Evolutionary conservation across 805 yeast species (phyloP), one percentile per base, ranked within the genome.

Genomic region (Soucietia sequanensis): DNA sequence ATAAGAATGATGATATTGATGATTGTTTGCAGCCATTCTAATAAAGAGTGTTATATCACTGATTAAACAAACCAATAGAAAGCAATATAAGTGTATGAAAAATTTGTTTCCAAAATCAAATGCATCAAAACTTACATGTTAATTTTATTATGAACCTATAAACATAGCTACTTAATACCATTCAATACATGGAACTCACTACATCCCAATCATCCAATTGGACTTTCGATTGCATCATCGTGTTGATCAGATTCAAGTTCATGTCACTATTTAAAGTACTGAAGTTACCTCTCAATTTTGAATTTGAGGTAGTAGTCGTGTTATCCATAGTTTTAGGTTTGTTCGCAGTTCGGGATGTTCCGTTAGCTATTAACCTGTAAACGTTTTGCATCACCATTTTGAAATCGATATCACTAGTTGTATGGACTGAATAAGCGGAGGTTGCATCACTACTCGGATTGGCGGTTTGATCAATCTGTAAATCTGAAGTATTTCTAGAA

Each of bases 181-280:
- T 14, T 33, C 33, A 46, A 25, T 53, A 46, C 50, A 58, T 49
- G 22, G 54, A 48, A 38, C 65, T 58, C 5, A 62, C 60, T 33
- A 61, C 48, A 34, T 61, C 67, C 69, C 69, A 62, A 18, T 62
- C 67, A 21, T 60, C 58, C 9, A 52, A 35, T 33, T 50, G 59
- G 8, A 44, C 24, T 17, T 31, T 40, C 13, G 52, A 46, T 18
- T 51, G 53, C 48, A 46, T 44, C 46, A 43, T 41, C 23, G 23
- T 9, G 10, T 8, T 21, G 23, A 11, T 11, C 23, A 9, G 23
- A 11, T 11, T 21, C 11, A 8, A 11, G 11, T 11, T 11, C 23
- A 11, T 11, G 23, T 11, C 23, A 11, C 8, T 8, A 11, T 11
- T 21, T 8, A n/a, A n/a, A n/a, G n/a, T n/a, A n/a, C n/a, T n/a